Percentiles rank a stretch among this genome's conserved stretches.
Conservation (phyloP, 495 filamentous ascomycete genomes). For the Xylaria castorea region DNA sequence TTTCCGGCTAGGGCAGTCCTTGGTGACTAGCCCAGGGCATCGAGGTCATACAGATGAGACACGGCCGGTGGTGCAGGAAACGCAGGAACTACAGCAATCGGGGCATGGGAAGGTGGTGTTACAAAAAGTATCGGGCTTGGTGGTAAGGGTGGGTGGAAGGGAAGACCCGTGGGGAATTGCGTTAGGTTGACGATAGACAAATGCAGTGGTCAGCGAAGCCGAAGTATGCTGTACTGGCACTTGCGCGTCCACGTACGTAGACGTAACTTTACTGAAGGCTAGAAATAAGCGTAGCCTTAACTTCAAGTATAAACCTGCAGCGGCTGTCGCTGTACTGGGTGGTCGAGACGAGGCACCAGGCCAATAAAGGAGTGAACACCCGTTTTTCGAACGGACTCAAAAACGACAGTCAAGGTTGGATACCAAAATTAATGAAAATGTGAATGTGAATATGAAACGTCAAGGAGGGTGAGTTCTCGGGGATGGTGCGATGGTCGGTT, state of each 20-base stretch:
- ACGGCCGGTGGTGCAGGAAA: conserved; percentile 1
- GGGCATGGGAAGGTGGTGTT: neutral
- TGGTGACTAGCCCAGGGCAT: neutral
- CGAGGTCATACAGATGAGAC: conserved; percentile 16
- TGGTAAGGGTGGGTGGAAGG: conserved; percentile 2
- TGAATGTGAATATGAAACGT: neutral
- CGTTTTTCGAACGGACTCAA: neutral
- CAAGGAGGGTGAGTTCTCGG: conserved; percentile 19
- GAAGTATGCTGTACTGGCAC: conserved; percentile 2
- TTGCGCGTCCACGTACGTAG: conserved; percentile 21
- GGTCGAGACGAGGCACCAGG: conserved; percentile 15
- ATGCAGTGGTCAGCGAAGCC: conserved; percentile 10
- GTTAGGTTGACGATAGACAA: neutral
- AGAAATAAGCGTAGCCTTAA: conserved; percentile 10
- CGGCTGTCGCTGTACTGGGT: neutral
- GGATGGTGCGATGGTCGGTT: neutral
- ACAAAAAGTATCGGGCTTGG: conserved; percentile 9
- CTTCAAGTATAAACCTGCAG: conserved; percentile 16
- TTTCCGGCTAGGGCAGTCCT: neutral
- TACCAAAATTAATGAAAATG: neutral
- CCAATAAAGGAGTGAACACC: conserved; percentile 16
- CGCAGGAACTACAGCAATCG: neutral
- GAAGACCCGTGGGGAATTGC: neutral
- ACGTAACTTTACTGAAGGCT: conserved; percentile 2
- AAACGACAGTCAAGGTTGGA: neutral